Percentiles rank a stretch among this genome's conserved stretches.
These are phyloP conservation scores for Phlebiopsis flavidoalba DNA, from an alignment of 768 basidiomycete genomes.

Conservation along the genomic window DNA sequence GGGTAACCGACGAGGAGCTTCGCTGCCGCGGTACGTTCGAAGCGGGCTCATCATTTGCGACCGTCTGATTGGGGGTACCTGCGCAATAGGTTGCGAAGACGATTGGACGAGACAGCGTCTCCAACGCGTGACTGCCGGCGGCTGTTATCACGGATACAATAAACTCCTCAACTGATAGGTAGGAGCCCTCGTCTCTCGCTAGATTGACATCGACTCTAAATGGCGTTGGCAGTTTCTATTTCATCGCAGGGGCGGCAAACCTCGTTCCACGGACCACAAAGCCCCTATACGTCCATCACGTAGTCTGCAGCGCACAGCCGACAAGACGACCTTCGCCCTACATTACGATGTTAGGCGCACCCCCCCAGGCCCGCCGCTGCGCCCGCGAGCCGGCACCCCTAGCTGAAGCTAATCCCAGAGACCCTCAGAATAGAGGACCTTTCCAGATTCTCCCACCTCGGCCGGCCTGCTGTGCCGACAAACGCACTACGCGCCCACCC, in stretches of 20 bases:
- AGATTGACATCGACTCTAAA: conserved; percentile 12
- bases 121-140: conserved; percentile 24
- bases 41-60: background rate
- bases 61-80: conserved; percentile 1
- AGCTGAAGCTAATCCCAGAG: conserved; percentile 3
- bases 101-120: conserved; percentile 38
- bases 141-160: conserved; percentile 41
- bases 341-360: conserved; percentile 57
- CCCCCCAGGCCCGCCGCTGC: background rate
- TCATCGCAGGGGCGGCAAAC: conserved; percentile 83
- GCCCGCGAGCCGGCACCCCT: background rate
- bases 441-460: conserved; percentile 78
- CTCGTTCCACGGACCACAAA: conserved; percentile 75
- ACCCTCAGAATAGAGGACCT: conserved; percentile 78
- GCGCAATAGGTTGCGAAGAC: conserved; percentile 20
- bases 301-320: conserved; percentile 43
- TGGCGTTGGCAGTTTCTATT: conserved; percentile 56
- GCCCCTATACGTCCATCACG: conserved; percentile 54
- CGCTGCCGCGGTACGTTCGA: conserved; percentile 40
- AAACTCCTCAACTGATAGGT: conserved; percentile 86
- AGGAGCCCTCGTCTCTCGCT: conserved; percentile 11
- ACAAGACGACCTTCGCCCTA: conserved; percentile 52
- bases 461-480: conserved; percentile 57
- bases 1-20: conserved; percentile 58
- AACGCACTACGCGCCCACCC: too few relatives aligned